Conservation (phyloP, 73 alveolate species). For the Paramecium biaurelia region DNA sequence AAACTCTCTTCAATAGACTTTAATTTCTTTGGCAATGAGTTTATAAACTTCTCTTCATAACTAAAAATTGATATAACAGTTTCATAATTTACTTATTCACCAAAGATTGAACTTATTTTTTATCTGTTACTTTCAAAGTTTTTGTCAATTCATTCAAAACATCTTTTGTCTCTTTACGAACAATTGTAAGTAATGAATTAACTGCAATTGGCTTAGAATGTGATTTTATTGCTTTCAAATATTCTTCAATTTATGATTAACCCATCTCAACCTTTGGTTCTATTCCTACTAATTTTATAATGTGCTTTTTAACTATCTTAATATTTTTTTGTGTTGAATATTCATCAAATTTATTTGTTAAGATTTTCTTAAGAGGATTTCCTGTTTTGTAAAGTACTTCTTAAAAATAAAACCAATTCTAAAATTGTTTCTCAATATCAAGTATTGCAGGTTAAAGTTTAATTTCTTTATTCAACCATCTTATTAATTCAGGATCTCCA, state of each 20-base stretch:
- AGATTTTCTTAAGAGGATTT: slow-evolving; percentile 20
- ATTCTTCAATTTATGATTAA: slow-evolving; percentile 21
- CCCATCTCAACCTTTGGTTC: slow-evolving; percentile 52
- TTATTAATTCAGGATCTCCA: slow-evolving; percentile 50
- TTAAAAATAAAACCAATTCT: slow-evolving; percentile 43
- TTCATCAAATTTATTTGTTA: slow-evolving; percentile 42
- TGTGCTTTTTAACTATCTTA: slow-evolving; percentile 42
- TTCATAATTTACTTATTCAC: slow-evolving; percentile 1
- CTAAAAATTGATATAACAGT: slow-evolving; percentile 40
- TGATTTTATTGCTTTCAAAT: slow-evolving; percentile 2
- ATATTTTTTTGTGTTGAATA: not conserved
- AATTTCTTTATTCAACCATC: slow-evolving; percentile 36
- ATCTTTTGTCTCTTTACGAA: slow-evolving; percentile 13
- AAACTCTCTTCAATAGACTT: not conserved
- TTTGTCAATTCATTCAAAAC: slow-evolving; percentile 24
- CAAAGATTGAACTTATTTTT: not conserved
- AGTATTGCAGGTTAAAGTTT: slow-evolving; percentile 9
- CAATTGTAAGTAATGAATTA: not conserved
- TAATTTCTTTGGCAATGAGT: not conserved
- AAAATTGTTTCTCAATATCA: slow-evolving; percentile 25
- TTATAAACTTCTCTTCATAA: slow-evolving; percentile 25
- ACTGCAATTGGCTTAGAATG: not conserved
- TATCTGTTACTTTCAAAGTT: not conserved
- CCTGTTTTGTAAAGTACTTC: slow-evolving; percentile 37
- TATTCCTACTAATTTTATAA: slow-evolving; percentile 14